These are phyloP conservation scores for Boletus rubroflammeus DNA, from an alignment of 768 basidiomycete species.

Conservation along the genomic window DNA sequence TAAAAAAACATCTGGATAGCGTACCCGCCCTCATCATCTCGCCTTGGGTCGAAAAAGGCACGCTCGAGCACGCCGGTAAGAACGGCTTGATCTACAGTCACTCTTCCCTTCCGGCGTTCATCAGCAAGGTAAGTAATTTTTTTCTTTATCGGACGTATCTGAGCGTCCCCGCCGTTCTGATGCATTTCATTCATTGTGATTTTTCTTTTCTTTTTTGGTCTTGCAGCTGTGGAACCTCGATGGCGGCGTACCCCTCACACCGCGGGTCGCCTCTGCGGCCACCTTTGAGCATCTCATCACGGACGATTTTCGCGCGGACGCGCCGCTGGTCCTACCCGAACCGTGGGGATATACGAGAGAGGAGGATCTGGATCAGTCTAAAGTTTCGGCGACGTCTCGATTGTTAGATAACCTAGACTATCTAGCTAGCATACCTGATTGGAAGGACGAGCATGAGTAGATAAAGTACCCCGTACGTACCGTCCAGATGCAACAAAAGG, in stretches of 20 bases:
- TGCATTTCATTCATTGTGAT: not conserved
- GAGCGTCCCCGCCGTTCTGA: not conserved
- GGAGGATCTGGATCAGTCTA: not conserved
- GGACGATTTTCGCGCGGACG: constrained; percentile 17
- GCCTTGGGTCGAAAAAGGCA: constrained; percentile 24
- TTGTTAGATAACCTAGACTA: not conserved
- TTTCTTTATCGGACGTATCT: not conserved
- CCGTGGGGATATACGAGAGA: constrained; percentile 18
- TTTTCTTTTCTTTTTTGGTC: too few relatives aligned
- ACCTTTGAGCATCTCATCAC: constrained; percentile 26
- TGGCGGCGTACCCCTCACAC: constrained; percentile 18
- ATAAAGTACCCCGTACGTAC: not conserved
- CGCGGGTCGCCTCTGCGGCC: constrained; percentile 18
- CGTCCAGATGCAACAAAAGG: too few relatives aligned
- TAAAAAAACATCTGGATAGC: not conserved
- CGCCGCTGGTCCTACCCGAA: constrained; percentile 12
- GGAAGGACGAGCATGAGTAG: not conserved
- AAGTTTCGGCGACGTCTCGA: not conserved
- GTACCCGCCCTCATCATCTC: constrained; percentile 23
- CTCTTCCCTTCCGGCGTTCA: constrained; percentile 20
- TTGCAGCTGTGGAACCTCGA: constrained; percentile 26
- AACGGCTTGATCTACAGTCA: constrained; percentile 20
- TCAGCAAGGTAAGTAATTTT: constrained; percentile 15
- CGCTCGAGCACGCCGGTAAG: constrained; percentile 7
- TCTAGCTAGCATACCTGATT: not conserved